Conservation (phyloP, 805 yeast genomes). For the Wickerhamomyces queroliae region DNA sequence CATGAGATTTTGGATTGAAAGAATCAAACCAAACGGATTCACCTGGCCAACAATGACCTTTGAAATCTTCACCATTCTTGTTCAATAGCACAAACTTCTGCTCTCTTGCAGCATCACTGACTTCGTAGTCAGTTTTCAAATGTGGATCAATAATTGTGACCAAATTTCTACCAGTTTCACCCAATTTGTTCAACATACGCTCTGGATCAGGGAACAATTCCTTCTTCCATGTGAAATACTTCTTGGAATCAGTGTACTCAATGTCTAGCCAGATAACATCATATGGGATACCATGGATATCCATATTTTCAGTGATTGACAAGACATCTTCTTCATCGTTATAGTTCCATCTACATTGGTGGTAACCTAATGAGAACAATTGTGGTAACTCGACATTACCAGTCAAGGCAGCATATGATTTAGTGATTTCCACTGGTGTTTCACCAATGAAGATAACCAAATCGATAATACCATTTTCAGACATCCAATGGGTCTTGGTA, state of each 20-base stretch:
- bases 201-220: slow-evolving; percentile 71
- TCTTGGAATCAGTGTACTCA: slow-evolving; percentile 81
- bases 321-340: slow-evolving; percentile 82
- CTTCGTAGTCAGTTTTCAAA: slow-evolving; percentile 62
- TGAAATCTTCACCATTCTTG: slow-evolving; percentile 42
- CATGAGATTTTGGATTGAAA: slow-evolving; percentile 53
- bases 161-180: slow-evolving; percentile 68
- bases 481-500: slow-evolving; percentile 81
- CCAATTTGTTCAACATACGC: slow-evolving; percentile 59
- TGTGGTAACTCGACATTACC: slow-evolving; percentile 76
- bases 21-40: slow-evolving; percentile 92
- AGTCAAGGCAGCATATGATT: slow-evolving; percentile 60
- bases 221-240: slow-evolving; percentile 88
- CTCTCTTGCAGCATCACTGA: slow-evolving; percentile 47
- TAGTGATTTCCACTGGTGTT: slow-evolving; percentile 49
- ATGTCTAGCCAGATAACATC: slow-evolving; percentile 94
- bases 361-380: slow-evolving; percentile 78
- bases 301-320: slow-evolving; percentile 65
- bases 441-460: slow-evolving; percentile 60
- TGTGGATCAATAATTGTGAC: slow-evolving; percentile 92
- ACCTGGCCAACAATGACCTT: slow-evolving; percentile 98
- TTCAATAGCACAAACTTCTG: slow-evolving; percentile 42
- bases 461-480: slow-evolving; percentile 84
- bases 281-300: slow-evolving; percentile 68
- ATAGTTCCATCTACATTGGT: slow-evolving; percentile 97